Evolutionary conservation across 805 yeast genomes (phyloP), one percentile per base, ranked within the genome.

Genomic region (Candida chauliodis): DNA sequence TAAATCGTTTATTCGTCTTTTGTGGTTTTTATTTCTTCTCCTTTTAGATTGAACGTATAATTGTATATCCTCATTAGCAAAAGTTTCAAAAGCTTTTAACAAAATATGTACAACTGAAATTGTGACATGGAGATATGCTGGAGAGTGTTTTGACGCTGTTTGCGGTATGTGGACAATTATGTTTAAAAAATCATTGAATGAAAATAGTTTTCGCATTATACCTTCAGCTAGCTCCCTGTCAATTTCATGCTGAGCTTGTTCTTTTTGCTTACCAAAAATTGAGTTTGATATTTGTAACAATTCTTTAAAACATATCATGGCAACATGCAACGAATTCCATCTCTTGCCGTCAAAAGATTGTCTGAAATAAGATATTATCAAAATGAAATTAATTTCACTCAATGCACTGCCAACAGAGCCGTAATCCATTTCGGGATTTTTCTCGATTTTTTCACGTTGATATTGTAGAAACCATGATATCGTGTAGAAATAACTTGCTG

Each of bases 401-500:
- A 89, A 59, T 0, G 78, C 80, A 8, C 73, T 70, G 4, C 77
- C 77, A 10, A 79, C 64, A 3, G 75, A 63, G 1, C 71, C 74
- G 48, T 61, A 67, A 26, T 56, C 61, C 31, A 53, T 58, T 10
- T 41, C 52, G 10, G 14, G 15, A 26, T 32, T 19, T 26, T 21
- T 11, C 14, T 35, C 38, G 16, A 42, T 37, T 9, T 41, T 41
- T 35, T 56, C 59, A 15, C 83, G 63, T 48, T 84, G 87, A 42
- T 78, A 87, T 23, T 73, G 72, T 34, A 88, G 63, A 48, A 88
- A 81, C 96, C 97, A 91, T 1, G 86, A 69, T 5, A 75, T 61
- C 5, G 85, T 63, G 41, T 75, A 67, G 29, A 84, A 72, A 52
- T 73, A 89, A 31, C 54, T 49, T 1, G 74, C 71, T 30, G 56